phyloP scores from a whole-genome alignment of 257 asterid genomes.

The Capsicum baccatum region DNA sequence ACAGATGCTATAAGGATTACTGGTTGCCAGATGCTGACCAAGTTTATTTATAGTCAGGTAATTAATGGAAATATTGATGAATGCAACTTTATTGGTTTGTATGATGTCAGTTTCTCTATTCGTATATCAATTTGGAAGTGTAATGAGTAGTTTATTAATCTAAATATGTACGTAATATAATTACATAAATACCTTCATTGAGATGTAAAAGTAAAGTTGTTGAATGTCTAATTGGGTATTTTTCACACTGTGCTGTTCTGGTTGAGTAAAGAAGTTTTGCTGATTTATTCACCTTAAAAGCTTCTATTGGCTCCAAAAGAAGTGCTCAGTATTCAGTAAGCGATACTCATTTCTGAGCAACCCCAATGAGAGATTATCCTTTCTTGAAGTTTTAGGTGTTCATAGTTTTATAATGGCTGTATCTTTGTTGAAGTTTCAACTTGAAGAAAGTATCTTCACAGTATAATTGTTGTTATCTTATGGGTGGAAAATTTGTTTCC shows the following conservation, averaged over 20 bases:
- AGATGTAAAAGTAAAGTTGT: background rate
- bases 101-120: background rate
- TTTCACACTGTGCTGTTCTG: background rate
- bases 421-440: too few relatives aligned
- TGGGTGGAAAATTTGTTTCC: too few relatives aligned
- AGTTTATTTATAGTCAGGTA: conserved; percentile 89
- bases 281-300: conserved; percentile 3
- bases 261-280: background rate
- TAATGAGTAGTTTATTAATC: background rate
- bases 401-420: too few relatives aligned
- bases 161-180: background rate
- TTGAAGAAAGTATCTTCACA: too few relatives aligned
- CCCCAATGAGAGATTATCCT: too few relatives aligned
- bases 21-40: conserved; percentile 83
- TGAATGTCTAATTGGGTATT: background rate
- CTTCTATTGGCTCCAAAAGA: background rate
- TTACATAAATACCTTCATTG: conserved; percentile 8
- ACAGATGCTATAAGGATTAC: conserved; percentile 59
- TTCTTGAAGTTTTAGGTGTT: too few relatives aligned
- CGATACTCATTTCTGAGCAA: background rate
- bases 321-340: background rate
- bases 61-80: conserved; percentile 23
- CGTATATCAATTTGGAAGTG: background rate
- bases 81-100: background rate
- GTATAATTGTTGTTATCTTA: too few relatives aligned